Conservation (phyloP, 441 rosid species). For the Hura crepitans region DNA sequence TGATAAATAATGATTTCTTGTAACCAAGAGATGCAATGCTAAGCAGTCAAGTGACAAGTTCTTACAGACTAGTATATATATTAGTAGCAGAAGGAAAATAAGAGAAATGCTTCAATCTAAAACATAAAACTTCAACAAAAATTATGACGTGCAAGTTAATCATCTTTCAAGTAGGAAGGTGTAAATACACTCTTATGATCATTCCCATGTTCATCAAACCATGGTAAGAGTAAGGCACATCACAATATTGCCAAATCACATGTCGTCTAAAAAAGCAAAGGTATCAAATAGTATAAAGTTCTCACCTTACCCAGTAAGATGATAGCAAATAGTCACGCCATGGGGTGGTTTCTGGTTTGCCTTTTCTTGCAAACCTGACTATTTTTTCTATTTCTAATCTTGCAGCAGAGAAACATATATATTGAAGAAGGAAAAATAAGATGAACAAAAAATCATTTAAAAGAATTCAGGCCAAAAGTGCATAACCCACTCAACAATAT, state of each 20-base stretch:
- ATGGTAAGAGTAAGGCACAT: background rate
- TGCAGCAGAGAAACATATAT: background rate
- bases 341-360: background rate
- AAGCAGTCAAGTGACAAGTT: background rate
- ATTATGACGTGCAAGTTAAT: background rate
- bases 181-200: background rate
- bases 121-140: background rate
- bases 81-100: background rate
- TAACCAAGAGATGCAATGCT: background rate
- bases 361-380: conserved; percentile 4
- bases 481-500: background rate
- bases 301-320: background rate
- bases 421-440: background rate
- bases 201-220: conserved; percentile 2
- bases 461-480: background rate
- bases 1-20: background rate
- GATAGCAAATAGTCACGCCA: background rate
- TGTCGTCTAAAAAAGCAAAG: background rate
- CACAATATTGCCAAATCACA: background rate
- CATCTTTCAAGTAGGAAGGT: background rate
- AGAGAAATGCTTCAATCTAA: background rate
- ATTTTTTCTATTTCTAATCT: background rate
- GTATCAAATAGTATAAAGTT: background rate
- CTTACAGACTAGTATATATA: background rate
- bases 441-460: background rate